phyloP scores from a whole-genome alignment of 2,329 filamentous ascomycete genomes.

The Biscogniauxia mediterranea region DNA sequence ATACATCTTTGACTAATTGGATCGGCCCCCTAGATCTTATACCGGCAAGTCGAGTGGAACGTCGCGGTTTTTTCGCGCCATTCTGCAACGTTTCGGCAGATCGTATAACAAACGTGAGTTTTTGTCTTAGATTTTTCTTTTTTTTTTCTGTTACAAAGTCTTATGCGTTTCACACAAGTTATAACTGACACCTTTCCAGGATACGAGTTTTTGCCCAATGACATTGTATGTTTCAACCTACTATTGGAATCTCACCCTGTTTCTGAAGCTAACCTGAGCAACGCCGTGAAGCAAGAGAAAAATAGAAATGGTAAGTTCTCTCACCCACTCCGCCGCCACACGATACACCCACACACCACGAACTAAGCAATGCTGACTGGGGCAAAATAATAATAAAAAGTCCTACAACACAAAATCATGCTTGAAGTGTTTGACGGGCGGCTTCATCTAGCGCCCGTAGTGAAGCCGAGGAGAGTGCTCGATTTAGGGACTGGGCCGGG shows the following conservation, averaged over 20 bases:
- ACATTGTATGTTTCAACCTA: slow-evolving; percentile 15
- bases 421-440: slow-evolving; percentile 30
- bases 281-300: slow-evolving; percentile 26
- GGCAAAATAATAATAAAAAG: slow-evolving; percentile 6
- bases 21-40: neutral
- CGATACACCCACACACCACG: no score
- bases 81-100: slow-evolving; percentile 23
- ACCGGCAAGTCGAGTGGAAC: slow-evolving; percentile 4
- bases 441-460: slow-evolving; percentile 30
- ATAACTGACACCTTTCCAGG: slow-evolving; percentile 7
- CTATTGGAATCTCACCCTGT: neutral
- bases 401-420: slow-evolving; percentile 29
- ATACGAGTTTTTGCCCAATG: slow-evolving; percentile 22
- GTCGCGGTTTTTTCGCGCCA: slow-evolving; percentile 17
- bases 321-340: neutral
- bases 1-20: neutral
- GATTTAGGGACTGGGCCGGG: slow-evolving; percentile 34
- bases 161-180: neutral
- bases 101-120: slow-evolving; percentile 24
- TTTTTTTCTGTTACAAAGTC: no score
- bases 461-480: slow-evolving; percentile 26
- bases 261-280: neutral
- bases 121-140: no score
- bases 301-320: slow-evolving; percentile 28
- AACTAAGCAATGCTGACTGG: neutral